Conservation (phyloP, 2,329 filamentous ascomycete species). For the Calonectria montana region DNA sequence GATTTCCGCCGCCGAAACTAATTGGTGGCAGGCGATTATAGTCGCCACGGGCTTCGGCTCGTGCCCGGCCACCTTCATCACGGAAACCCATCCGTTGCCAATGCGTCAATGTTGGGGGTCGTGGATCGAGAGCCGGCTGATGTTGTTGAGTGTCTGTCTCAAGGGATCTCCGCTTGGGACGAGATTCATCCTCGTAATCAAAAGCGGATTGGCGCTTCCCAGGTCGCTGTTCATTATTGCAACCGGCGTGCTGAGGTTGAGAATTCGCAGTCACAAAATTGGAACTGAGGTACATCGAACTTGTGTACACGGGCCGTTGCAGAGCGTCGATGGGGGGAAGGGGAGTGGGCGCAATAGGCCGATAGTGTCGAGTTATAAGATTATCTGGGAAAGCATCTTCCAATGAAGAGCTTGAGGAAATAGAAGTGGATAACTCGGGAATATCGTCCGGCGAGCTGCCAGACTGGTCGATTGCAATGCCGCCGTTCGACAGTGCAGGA, state of each 20-base stretch:
- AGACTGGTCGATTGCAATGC: not conserved
- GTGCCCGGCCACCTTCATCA: not conserved
- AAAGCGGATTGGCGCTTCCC: not conserved
- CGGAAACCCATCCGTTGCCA: constrained; percentile 23
- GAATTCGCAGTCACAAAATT: not conserved
- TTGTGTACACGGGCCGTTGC: not conserved
- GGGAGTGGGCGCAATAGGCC: constrained; percentile 7
- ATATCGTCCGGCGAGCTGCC: not conserved
- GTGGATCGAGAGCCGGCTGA: not conserved
- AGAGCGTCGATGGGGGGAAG: not conserved
- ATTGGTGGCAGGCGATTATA: not conserved
- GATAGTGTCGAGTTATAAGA: not conserved
- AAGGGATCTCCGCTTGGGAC: constrained; percentile 7
- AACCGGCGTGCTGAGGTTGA: not conserved
- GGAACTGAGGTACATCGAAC: not conserved
- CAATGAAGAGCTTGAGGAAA: constrained; percentile 2
- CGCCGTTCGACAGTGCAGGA: not conserved
- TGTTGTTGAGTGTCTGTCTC: not conserved
- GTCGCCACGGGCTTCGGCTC: not conserved
- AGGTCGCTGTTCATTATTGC: not conserved
- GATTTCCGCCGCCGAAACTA: not conserved
- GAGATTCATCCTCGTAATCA: constrained; percentile 4
- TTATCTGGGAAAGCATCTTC: not conserved
- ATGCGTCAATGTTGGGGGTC: not conserved
- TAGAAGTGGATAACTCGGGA: not conserved